phyloP scores from a whole-genome alignment of 2,329 filamentous ascomycete species.

The Penicillium corylophilum region DNA sequence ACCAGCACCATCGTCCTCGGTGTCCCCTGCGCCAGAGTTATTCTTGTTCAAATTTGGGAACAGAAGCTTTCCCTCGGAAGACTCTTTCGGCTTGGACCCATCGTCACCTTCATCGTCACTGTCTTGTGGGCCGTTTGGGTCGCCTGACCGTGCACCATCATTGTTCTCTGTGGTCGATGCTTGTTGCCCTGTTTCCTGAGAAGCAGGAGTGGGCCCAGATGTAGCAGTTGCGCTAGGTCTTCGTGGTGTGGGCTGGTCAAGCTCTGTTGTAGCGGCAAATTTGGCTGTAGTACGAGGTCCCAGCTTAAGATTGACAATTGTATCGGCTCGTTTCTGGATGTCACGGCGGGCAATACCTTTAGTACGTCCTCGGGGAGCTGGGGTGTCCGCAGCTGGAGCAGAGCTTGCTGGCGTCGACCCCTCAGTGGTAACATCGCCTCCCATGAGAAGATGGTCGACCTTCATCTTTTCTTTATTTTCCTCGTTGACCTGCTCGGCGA shows the following conservation, averaged over 20 bases:
- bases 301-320: conserved; percentile 47
- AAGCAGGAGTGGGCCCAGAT: conserved; percentile 48
- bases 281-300: conserved; percentile 31
- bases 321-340: conserved; percentile 59
- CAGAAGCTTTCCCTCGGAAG: conserved; percentile 20
- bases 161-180: background rate
- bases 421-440: conserved; percentile 32
- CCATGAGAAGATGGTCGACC: conserved; percentile 47
- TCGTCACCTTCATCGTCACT: conserved; percentile 65
- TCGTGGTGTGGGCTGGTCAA: conserved; percentile 17
- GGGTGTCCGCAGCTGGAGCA: conserved; percentile 34
- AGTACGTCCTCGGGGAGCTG: conserved; percentile 43
- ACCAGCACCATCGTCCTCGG: conserved; percentile 24
- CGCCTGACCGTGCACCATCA: conserved; percentile 1
- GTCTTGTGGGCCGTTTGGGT: conserved; percentile 60
- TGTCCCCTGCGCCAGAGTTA: conserved; percentile 21
- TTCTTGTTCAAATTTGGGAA: conserved; percentile 28
- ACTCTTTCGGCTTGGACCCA: conserved; percentile 34
- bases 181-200: conserved; percentile 12
- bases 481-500: conserved; percentile 42
- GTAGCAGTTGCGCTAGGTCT: conserved; percentile 7
- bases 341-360: conserved; percentile 62
- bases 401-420: conserved; percentile 31
- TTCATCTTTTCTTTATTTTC: conserved; percentile 50
- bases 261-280: conserved; percentile 21